Evolutionary conservation across 331 rosid species (phyloP).

Genomic region (Malus hybrid): DNA sequence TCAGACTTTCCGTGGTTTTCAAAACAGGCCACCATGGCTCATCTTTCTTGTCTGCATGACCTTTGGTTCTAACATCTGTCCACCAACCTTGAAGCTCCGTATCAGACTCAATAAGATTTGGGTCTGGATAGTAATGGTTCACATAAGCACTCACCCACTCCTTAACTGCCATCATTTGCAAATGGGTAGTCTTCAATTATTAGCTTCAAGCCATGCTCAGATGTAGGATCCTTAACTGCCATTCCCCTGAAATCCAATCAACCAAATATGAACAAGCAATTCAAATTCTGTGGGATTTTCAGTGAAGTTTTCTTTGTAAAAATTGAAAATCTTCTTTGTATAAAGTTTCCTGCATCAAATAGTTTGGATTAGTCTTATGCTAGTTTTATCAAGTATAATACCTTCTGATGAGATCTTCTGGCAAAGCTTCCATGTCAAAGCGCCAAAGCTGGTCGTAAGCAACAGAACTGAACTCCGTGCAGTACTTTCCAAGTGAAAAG

Average conservation of each 20-base stretch:
- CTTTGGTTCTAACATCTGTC: constrained; percentile 42
- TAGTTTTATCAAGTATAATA: background rate
- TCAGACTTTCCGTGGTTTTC: constrained; percentile 26
- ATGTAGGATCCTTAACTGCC: too few relatives aligned
- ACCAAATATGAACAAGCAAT: too few relatives aligned
- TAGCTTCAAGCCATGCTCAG: too few relatives aligned
- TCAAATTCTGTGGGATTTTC: too few relatives aligned
- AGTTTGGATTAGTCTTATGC: background rate
- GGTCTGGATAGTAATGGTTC: constrained; percentile 40
- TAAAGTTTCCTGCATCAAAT: background rate
- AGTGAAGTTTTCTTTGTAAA: too few relatives aligned
- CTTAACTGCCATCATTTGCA: constrained; percentile 13
- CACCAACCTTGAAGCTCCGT: constrained; percentile 68
- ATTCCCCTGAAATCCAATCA: too few relatives aligned
- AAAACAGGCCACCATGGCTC: constrained; percentile 64
- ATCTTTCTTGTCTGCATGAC: constrained; percentile 47
- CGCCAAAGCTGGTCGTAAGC: constrained; percentile 49
- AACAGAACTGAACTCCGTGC: constrained; percentile 38
- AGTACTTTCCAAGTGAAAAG: constrained; percentile 38
- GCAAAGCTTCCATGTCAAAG: constrained; percentile 53
- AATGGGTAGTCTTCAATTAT: too few relatives aligned
- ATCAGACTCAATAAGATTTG: constrained; percentile 29
- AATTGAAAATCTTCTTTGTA: too few relatives aligned
- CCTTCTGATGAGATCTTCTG: constrained; percentile 54
- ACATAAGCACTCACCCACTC: constrained; percentile 54